A percentile compares a stretch with the other conserved stretches of the same genome.
Evolutionary conservation across 495 filamentous ascomycete genomes (phyloP).

Genomic region (Hypoxylon cercidicola): DNA sequence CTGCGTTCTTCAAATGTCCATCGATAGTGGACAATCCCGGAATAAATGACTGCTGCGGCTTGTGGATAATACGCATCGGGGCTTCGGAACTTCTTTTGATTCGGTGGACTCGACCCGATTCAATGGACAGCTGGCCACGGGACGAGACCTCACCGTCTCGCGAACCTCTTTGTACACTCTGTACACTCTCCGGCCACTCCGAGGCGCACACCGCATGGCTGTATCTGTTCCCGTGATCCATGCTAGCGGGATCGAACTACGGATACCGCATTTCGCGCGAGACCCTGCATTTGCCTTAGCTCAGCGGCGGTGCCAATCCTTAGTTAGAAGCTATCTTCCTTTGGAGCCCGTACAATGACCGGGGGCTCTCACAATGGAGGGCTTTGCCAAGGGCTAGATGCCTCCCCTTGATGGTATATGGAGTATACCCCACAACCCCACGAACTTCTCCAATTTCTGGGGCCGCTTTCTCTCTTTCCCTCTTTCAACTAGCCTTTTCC

Average conservation of each 20-base stretch:
- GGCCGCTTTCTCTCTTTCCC: conserved; percentile 23
- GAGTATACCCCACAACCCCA: conserved; percentile 44
- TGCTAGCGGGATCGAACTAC: conserved; percentile 13
- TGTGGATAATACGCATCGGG: no score
- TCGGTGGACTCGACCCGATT: no score
- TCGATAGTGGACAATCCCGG: no score
- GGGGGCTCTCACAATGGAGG: conserved; percentile 23
- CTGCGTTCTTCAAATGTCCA: no score
- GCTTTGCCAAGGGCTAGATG: conserved; percentile 37
- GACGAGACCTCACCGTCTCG: no score
- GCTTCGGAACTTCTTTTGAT: no score
- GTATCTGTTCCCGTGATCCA: conserved; percentile 15
- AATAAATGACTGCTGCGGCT: no score
- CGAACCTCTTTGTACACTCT: not conserved
- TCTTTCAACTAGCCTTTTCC: conserved; percentile 11
- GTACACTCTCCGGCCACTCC: conserved; percentile 11
- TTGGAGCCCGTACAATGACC: conserved; percentile 3
- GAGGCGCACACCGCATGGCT: conserved; percentile 20
- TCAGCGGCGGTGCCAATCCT: no score
- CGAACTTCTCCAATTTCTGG: conserved; percentile 44
- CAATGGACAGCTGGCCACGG: no score
- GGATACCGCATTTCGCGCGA: conserved; percentile 26
- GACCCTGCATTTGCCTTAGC: conserved; percentile 20
- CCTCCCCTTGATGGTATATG: conserved; percentile 17
- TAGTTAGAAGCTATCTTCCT: no score